These are phyloP conservation scores for Clonostachys sp. DNA, from an alignment of 2,329 filamentous ascomycete species.

Conservation along the genomic window DNA sequence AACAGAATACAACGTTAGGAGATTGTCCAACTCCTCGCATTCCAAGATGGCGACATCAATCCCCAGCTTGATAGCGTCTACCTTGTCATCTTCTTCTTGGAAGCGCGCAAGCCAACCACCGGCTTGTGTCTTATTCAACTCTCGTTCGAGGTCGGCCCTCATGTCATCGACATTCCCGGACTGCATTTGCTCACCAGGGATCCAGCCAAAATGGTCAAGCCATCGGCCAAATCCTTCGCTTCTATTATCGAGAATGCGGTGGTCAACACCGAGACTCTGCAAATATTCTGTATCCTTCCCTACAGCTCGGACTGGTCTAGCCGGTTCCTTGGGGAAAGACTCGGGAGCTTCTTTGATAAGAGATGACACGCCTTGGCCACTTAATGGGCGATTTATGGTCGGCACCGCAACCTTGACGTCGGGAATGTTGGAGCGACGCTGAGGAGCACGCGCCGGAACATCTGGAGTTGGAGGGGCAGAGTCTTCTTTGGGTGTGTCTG, in stretches of 20 bases:
- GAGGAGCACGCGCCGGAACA: constrained; percentile 18
- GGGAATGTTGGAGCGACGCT: constrained; percentile 36
- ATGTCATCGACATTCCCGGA: constrained; percentile 74
- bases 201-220: constrained; percentile 86
- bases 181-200: constrained; percentile 69
- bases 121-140: constrained; percentile 85
- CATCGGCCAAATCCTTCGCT: constrained; percentile 78
- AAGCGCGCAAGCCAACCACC: constrained; percentile 85
- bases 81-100: constrained; percentile 83
- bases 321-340: constrained; percentile 35
- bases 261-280: constrained; percentile 72
- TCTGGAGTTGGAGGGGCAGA: constrained; percentile 9
- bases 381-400: constrained; percentile 29
- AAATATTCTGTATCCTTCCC: constrained; percentile 79
- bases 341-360: neutral
- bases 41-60: constrained; percentile 90
- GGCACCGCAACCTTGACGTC: constrained; percentile 56
- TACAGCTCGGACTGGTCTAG: constrained; percentile 57
- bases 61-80: constrained; percentile 78
- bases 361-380: constrained; percentile 20
- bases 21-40: constrained; percentile 92
- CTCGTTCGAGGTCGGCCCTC: constrained; percentile 77
- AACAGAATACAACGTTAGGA: constrained; percentile 90
- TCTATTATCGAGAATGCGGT: constrained; percentile 67
- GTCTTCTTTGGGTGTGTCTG: constrained; percentile 12